Evolutionary conservation across 2,329 filamentous ascomycete genomes (phyloP), one percentile per base, ranked within the genome.

Genomic region (Aspergillus vadensis): DNA sequence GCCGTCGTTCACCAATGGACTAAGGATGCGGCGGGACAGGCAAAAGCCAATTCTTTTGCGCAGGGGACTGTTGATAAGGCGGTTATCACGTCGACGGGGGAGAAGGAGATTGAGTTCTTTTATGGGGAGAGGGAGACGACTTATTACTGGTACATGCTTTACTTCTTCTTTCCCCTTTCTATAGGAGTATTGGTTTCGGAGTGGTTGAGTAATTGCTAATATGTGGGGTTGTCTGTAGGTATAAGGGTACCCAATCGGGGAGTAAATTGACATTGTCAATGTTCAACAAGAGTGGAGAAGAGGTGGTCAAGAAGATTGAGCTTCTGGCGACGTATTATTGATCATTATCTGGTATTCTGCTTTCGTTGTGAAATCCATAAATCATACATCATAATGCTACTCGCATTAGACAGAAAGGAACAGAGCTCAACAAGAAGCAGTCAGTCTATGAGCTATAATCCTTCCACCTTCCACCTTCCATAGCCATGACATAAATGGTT

Each of bases 281-380:
- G 39, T 44, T 14, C 17, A 55, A 55, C 19, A 47, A 55, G 19
- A 8, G 6, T 1, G 53, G 53, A 2, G 39, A 47, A 27, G 53
- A 55, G 6, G 53, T 55, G 8, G 30, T 41, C 9, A 44, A 55
- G 27, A 32, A 47, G 30, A 47, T 55, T n/a, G 27, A 47, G 41
- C 39, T 47, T 3, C 2, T 44, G 41, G 41, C 41, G n/a, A 21
- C 14, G 9, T 44, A 44, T 44, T 44, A 44, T 44, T 44, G 41
- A 44, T 44, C 0, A 5, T 5, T 0, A 43, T 19, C 9, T 30
- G 10, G 23, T 25, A 27, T 27, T 27, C 25, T 27, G 25, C 25
- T 3, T 27, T 27, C 25, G 2, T 27, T 27, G 25, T 27, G 1
- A 6, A 3, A 8, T 8, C 8, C 25, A 25, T 8, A 25, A 2